Conservation (phyloP, 2,329 filamentous ascomycete species). For the Zymoseptoria passerinii region DNA sequence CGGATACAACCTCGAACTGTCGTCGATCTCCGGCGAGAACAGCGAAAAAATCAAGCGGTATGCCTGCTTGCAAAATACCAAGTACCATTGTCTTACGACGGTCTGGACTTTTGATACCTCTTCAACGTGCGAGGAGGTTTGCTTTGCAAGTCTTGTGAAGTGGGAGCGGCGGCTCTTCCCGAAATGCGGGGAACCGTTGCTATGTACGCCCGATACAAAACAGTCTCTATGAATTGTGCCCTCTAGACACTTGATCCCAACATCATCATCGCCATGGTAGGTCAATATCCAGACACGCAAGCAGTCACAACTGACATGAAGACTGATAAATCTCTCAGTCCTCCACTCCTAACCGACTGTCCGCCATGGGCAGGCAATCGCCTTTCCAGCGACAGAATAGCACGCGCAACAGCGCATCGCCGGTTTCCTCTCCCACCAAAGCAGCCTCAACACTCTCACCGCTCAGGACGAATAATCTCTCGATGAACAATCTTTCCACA, state of each 20-base stretch:
- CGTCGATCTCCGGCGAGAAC: too few relatives aligned
- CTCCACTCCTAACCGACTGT: neutral
- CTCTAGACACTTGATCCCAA: neutral
- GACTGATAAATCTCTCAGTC: neutral
- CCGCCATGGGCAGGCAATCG: slow-evolving; percentile 23
- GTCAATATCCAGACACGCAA: neutral
- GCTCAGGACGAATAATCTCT: slow-evolving; percentile 19
- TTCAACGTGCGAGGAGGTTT: too few relatives aligned
- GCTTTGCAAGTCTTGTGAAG: too few relatives aligned
- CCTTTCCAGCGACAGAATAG: slow-evolving; percentile 23
- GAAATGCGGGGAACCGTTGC: too few relatives aligned
- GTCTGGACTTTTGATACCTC: too few relatives aligned
- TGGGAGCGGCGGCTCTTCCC: too few relatives aligned
- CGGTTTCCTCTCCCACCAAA: slow-evolving; percentile 34
- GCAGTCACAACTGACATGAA: neutral
- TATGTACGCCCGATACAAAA: neutral
- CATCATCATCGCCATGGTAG: neutral
- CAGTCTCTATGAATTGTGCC: neutral
- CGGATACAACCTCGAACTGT: too few relatives aligned
- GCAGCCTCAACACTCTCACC: slow-evolving; percentile 19
- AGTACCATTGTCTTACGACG: too few relatives aligned
- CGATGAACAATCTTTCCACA: slow-evolving; percentile 22
- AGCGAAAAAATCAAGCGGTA: too few relatives aligned
- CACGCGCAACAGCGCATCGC: slow-evolving; percentile 25
- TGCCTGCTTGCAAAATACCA: too few relatives aligned